phyloP scores from a whole-genome alignment of 2,329 filamentous ascomycete genomes.

The Stagonosporopsis cucurbitacearum region DNA sequence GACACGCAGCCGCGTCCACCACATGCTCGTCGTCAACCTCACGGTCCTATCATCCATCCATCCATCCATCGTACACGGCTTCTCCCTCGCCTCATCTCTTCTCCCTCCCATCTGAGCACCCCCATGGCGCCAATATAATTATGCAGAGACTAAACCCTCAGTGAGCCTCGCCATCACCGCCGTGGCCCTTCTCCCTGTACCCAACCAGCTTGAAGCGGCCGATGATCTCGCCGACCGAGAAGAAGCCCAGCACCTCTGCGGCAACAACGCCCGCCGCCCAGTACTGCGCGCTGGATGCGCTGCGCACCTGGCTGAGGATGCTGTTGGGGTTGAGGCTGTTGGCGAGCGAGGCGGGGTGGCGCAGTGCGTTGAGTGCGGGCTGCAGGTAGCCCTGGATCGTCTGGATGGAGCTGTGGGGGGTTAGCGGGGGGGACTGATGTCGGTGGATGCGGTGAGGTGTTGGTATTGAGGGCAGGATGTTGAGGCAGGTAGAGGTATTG shows the following conservation, averaged over 20 bases:
- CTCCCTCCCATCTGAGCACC: background rate
- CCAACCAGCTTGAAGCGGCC: constrained; percentile 94
- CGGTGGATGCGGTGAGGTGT: background rate
- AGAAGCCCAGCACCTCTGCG: constrained; percentile 93
- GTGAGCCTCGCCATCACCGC: constrained; percentile 25
- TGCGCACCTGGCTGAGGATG: constrained; percentile 67
- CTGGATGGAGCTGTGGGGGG: constrained; percentile 67
- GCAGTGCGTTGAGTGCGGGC: constrained; percentile 71
- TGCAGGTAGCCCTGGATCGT: constrained; percentile 90
- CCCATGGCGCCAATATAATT: background rate
- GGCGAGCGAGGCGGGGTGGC: constrained; percentile 70
- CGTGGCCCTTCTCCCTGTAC: constrained; percentile 61
- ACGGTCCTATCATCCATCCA: too few relatives aligned
- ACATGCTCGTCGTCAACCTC: too few relatives aligned
- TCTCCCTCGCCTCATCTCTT: background rate
- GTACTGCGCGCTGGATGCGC: constrained; percentile 73
- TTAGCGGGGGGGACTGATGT: constrained; percentile 19
- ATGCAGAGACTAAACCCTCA: background rate
- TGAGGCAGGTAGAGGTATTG: background rate
- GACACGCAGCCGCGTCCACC: too few relatives aligned
- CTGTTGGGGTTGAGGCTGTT: constrained; percentile 60
- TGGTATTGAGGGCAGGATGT: too few relatives aligned
- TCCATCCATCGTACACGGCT: constrained; percentile 31
- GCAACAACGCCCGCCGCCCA: constrained; percentile 76
- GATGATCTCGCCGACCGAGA: constrained; percentile 96